Evolutionary conservation across 306 rosid genomes (phyloP).

Genomic region (Hippophae rhamnoides): DNA sequence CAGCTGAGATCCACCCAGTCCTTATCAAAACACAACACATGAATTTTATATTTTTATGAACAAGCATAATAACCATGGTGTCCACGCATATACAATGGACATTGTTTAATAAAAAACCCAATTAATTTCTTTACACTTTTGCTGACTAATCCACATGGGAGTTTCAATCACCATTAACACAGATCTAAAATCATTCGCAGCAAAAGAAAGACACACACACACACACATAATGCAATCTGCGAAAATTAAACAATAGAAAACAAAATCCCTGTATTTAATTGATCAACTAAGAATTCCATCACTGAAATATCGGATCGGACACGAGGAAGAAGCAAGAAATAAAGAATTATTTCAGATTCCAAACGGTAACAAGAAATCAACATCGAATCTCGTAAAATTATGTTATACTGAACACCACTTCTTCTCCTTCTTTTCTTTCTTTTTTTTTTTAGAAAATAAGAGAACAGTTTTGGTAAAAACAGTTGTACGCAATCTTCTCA

Average conservation of each 20-base stretch:
- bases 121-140: too few species aligned
- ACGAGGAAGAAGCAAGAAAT: background rate
- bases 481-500: too few species aligned
- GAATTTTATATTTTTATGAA: background rate
- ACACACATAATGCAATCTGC: background rate
- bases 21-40: slow-evolving; percentile 6
- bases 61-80: background rate
- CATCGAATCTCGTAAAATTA: too few species aligned
- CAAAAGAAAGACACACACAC: background rate
- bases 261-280: background rate
- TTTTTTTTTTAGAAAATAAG: too few species aligned
- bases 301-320: too few species aligned
- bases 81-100: too few species aligned
- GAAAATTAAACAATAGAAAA: background rate
- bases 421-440: too few species aligned
- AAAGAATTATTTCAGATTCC: background rate
- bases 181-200: background rate
- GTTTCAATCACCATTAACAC: slow-evolving; percentile 1
- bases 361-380: background rate
- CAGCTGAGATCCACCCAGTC: slow-evolving; percentile 21
- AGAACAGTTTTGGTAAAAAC: too few species aligned
- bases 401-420: too few species aligned
- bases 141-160: slow-evolving; percentile 5
- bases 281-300: background rate
- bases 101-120: too few species aligned